Conservation (phyloP, 257 asterid genomes). For the Solanum okadae region DNA sequence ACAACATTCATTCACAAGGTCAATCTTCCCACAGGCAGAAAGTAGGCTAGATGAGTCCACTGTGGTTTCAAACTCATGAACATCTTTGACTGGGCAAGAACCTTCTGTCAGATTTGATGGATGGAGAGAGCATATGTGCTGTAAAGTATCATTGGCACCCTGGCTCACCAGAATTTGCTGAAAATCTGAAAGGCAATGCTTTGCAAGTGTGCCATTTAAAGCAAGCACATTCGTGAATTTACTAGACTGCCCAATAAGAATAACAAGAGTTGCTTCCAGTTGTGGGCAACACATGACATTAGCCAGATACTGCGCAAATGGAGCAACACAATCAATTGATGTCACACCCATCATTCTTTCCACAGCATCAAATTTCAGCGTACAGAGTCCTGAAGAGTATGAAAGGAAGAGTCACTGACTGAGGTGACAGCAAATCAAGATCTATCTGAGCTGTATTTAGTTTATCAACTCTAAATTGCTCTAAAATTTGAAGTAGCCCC, state of each 20-base stretch:
- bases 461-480: not conserved
- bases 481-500: not conserved
- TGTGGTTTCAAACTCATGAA: constrained; percentile 60
- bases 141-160: constrained; percentile 73
- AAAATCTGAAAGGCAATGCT: constrained; percentile 81
- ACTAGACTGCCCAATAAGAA: constrained; percentile 85
- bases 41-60: constrained; percentile 71
- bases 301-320: constrained; percentile 88
- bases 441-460: not conserved
- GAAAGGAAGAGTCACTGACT: not conserved
- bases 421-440: not conserved
- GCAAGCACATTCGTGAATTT: constrained; percentile 57
- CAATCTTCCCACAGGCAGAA: constrained; percentile 78
- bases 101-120: constrained; percentile 84
- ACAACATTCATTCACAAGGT: constrained; percentile 86
- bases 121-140: constrained; percentile 67
- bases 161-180: constrained; percentile 71
- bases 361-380: constrained; percentile 59
- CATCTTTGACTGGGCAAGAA: constrained; percentile 77
- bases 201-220: constrained; percentile 54
- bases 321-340: constrained; percentile 80
- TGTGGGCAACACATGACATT: constrained; percentile 97
- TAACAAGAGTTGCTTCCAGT: constrained; percentile 72
- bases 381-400: constrained; percentile 54
- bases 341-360: constrained; percentile 64